A percentile compares a stretch with the other conserved stretches of the same genome.
Conservation (phyloP, 2,329 filamentous ascomycete species). For the Aspergillus chevalieri region DNA sequence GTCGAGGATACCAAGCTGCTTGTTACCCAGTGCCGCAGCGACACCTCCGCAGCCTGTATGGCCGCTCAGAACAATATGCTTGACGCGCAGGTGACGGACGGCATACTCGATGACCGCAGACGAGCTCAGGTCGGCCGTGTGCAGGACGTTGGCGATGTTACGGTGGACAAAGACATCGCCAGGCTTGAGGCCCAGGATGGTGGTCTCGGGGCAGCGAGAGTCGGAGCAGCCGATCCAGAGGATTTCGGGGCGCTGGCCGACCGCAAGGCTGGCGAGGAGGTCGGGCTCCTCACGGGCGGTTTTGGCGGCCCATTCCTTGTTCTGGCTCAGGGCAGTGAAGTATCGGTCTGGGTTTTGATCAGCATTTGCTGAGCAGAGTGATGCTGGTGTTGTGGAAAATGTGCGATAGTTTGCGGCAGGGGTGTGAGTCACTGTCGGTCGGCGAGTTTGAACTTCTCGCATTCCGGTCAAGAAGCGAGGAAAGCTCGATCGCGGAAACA, state of each 20-base stretch:
- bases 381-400: not conserved
- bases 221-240: conserved; percentile 86
- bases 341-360: conserved; percentile 48
- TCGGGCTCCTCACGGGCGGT: conserved; percentile 60
- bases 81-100: conserved; percentile 63
- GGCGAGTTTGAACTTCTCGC: conserved; percentile 4
- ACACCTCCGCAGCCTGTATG: conserved; percentile 58
- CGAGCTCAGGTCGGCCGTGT: conserved; percentile 67
- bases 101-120: conserved; percentile 74
- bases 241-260: conserved; percentile 57
- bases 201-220: conserved; percentile 77
- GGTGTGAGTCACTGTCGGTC: not conserved
- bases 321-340: conserved; percentile 59
- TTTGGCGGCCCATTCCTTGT: conserved; percentile 64
- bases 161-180: conserved; percentile 86
- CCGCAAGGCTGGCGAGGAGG: conserved; percentile 63
- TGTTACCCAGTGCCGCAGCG: conserved; percentile 49
- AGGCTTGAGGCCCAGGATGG: conserved; percentile 68
- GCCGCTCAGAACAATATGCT: conserved; percentile 57
- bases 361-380: conserved; percentile 3
- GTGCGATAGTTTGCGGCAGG: not conserved
- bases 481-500: conserved; percentile 14
- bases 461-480: conserved; percentile 7
- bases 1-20: conserved; percentile 54
- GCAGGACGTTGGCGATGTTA: conserved; percentile 82